A percentile compares a stretch with the other conserved stretches of the same genome.
Conservation (phyloP, 805 yeast genomes). For the Tetrapisispora iriomotensis region DNA sequence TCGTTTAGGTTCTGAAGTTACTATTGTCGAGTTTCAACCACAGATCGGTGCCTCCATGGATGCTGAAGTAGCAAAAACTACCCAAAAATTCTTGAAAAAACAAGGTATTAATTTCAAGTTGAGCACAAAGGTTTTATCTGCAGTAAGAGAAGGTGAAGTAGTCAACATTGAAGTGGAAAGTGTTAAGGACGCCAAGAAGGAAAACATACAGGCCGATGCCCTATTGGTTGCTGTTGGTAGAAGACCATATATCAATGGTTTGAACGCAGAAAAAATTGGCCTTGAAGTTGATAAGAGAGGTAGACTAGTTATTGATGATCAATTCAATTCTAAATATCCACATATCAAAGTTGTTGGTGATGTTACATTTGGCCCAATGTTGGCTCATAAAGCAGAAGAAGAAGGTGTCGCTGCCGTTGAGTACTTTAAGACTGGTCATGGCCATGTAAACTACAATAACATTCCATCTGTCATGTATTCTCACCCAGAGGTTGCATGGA, state of each 20-base stretch:
- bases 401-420: conserved; percentile 99
- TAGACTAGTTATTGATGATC: conserved; percentile 86
- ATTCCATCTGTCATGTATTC: conserved; percentile 99
- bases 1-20: conserved; percentile 91
- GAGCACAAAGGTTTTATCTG: conserved; percentile 84
- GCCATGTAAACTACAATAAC: conserved; percentile 96
- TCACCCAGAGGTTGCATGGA: conserved; percentile 99
- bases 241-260: conserved; percentile 90
- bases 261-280: conserved; percentile 81
- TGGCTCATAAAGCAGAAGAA: conserved; percentile 99
- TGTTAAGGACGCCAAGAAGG: conserved; percentile 75
- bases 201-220: conserved; percentile 78
- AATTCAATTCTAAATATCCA: conserved; percentile 83
- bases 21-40: conserved; percentile 81
- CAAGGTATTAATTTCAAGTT: conserved; percentile 92
- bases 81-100: conserved; percentile 83
- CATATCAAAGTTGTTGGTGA: conserved; percentile 98
- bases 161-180: conserved; percentile 85
- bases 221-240: conserved; percentile 97
- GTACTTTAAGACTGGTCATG: conserved; percentile 84
- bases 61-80: conserved; percentile 80
- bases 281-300: conserved; percentile 88
- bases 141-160: conserved; percentile 76
- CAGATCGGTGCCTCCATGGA: conserved; percentile 99
- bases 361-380: conserved; percentile 97